These are phyloP conservation scores for Arxiozyma slooffiae DNA, from an alignment of 1,139 yeast species.

Conservation along the genomic window DNA sequence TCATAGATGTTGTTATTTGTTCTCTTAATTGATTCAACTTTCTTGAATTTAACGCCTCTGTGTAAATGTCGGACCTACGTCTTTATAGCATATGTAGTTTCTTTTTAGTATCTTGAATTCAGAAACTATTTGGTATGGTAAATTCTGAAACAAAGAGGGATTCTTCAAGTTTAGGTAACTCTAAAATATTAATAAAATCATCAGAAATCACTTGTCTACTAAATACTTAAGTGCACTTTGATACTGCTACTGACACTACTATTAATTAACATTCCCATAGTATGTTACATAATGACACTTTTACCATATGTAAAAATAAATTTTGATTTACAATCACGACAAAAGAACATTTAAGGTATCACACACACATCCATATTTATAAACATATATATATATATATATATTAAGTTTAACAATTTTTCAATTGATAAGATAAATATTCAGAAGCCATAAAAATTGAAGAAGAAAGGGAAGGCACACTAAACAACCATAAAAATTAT, in stretches of 20 bases:
- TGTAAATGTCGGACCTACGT: constrained; percentile 19
- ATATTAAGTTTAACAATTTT: no score
- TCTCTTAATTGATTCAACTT: constrained; percentile 1
- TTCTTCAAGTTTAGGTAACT: constrained; percentile 22
- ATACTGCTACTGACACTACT: no score
- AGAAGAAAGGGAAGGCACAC: no score
- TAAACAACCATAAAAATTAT: no score
- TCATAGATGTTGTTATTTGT: background rate
- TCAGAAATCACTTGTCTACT: constrained; percentile 9
- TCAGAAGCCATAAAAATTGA: no score
- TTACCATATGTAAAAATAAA: no score
- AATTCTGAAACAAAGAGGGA: constrained; percentile 13
- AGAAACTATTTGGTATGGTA: constrained; percentile 5
- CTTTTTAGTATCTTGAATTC: background rate
- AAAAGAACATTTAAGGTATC: no score
- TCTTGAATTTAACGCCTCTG: constrained; percentile 15
- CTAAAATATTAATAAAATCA: constrained; percentile 22
- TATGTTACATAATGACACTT: background rate
- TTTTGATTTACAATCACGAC: no score
- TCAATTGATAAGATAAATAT: no score
- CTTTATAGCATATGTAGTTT: constrained; percentile 7
- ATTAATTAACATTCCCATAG: background rate
- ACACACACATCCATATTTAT: no score
- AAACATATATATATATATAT: no score
- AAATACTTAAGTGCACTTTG: background rate